phyloP scores from a whole-genome alignment of 345 rosid species.

The Toxicodendron radicans region DNA sequence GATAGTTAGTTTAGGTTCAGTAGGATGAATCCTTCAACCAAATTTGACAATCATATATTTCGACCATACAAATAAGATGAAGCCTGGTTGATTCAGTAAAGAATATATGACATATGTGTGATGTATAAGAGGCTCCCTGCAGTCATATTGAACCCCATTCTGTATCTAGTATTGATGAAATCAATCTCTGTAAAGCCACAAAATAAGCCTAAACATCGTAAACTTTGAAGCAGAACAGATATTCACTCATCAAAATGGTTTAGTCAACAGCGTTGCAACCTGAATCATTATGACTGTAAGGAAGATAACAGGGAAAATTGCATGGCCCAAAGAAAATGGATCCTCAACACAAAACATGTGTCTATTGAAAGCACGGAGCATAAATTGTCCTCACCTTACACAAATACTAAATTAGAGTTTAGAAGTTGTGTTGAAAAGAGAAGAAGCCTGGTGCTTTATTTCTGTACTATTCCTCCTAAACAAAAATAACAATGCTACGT shows the following conservation, averaged over 20 bases:
- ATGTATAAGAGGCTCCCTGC: constrained; percentile 6
- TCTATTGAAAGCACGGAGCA: not conserved
- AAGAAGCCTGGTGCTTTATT: not conserved
- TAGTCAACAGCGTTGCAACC: not conserved
- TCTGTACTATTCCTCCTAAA: constrained; percentile 5
- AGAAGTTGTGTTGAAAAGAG: not conserved
- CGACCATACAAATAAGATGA: not conserved
- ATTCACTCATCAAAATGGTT: not conserved
- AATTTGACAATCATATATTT: not conserved
- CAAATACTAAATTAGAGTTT: not conserved
- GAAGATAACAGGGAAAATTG: not conserved
- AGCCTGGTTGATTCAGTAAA: not conserved
- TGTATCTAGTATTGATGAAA: not conserved
- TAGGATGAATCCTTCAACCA: not conserved
- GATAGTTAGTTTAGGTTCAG: not conserved
- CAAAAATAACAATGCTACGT: not conserved
- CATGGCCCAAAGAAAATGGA: not conserved
- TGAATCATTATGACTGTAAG: not conserved
- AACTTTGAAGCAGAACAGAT: not conserved
- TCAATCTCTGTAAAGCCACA: not conserved
- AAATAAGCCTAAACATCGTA: not conserved
- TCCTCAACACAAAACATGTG: not conserved
- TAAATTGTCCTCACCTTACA: not conserved
- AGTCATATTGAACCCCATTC: not conserved
- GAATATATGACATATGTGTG: not conserved